Base-by-base conservation (phyloP, 805 yeast genomes). In the Candida ficus region DNA sequence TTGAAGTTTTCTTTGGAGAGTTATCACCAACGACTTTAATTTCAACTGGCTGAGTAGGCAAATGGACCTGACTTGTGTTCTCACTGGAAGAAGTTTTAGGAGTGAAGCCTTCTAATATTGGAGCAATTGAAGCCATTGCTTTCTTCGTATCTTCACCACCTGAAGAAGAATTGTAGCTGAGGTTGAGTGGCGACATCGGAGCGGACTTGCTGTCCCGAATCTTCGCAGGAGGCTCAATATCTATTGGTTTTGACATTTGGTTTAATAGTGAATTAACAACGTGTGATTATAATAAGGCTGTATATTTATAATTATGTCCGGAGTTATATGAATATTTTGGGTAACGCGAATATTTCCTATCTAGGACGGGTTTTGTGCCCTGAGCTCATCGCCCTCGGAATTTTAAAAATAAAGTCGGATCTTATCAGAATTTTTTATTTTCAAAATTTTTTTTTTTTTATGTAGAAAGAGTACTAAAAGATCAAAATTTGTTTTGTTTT, bases 71-170 rank as follows among this genome's bases (percentile, higher is more conserved):
- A 14, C 45, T 39, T 35, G 59, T 66, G 49, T 68, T 68, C 48
- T 70, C 76, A 37, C 71, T 65, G 4, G 76, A 69, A 1, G 82
- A 73, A 1, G 89, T 74, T 54, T 82, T 84, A 5, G 93, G 93
- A 5, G 77, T 73, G 58, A 82, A 85, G 1, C 76, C 70, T 55
- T 81, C 89, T 30, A 85, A 60, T 56, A 84, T 82, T 2, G 95
- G 93, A 1, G 91, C 91, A 33, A 84, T 77, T 0, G 87, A 74
- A 10, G 86, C 90, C 68, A 83, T 80, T 11, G 91, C 91, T 47
- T 69, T 76, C 51, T 69, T 70, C 25, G 63, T 63, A 20, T 62
- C 59, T 36, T 49, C 57, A 14, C 45, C 45, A 18, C 42, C 41
- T 1, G 43, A 34, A 3, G 54, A 41, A 33, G 33, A 44, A 29